Base-by-base conservation (phyloP, 352 stramenopile species). In the Aphanomyces astaci region DNA sequence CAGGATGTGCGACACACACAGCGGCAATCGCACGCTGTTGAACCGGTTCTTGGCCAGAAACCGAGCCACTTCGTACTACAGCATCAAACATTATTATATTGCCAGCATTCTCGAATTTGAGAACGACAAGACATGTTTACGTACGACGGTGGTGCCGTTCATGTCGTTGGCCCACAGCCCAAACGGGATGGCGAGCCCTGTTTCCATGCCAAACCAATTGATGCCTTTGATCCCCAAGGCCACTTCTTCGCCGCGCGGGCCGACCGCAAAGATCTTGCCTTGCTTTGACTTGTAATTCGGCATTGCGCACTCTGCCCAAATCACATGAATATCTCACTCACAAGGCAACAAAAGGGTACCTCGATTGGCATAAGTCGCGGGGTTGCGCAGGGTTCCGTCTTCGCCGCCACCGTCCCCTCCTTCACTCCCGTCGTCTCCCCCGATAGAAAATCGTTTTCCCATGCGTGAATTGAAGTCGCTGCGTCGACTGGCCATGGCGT, bases 181-280 rank as follows among this genome's bases (percentile, higher is more conserved):
- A 39, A 90, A 84, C 0, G 81, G 81, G 19, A 90, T 78, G 0
- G 63, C 63, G 24, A 90, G 72, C 27, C 33, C 36, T 0, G 81
- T 88, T 39, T 89, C 81, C 81, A 89, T 89, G n/a, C 81, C 81
- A 63, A 85, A 90, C 81, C 81, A 90, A 64, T 88, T 90, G 57
- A 87, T 66, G 19, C 81, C 81, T 32, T 90, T 90, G 63, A 75
- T 66, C 9, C 52, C 53, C 31, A 75, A 31, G n/a, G 49, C 22
- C 4, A 73, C 40, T 0, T 43, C 65, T 25, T 71, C 55, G 11
- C 71, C 71, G 19, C 63, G 48, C 0, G 66, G 51, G 33, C 53
- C 71, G 15, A 71, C 43, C 10, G 71, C 71, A 22, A 64, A 71
- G n/a, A 75, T 17, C 36, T 71, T 55, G 17, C 66, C 71, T 24